Percentiles rank a stretch among this genome's conserved stretches.
Evolutionary conservation across 352 stramenopile species (phyloP).

Genomic region (Blastocystis hominis): DNA sequence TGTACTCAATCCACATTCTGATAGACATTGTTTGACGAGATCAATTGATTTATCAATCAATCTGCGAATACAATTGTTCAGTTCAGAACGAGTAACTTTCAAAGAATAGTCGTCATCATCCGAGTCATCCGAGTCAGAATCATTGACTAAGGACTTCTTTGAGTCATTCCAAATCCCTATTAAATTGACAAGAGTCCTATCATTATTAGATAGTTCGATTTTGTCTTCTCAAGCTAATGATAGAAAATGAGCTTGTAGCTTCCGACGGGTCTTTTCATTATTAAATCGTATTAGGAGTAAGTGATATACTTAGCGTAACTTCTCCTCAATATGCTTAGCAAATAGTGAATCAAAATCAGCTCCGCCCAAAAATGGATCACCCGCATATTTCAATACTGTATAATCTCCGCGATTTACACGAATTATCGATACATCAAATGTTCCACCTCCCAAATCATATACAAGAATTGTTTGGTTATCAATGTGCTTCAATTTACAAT

Average conservation of each 20-base stretch:
- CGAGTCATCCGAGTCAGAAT: neutral
- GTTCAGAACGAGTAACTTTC: neutral
- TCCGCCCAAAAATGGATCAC: conserved; percentile 77
- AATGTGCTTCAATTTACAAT: neutral
- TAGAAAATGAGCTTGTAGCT: neutral
- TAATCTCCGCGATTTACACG: neutral
- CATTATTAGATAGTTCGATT: neutral
- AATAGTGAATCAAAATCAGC: conserved; percentile 68
- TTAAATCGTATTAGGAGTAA: neutral
- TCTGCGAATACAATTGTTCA: neutral
- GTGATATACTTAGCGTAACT: neutral
- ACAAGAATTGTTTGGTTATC: conserved; percentile 58
- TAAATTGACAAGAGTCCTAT: neutral
- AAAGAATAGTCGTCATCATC: neutral
- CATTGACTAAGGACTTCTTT: neutral
- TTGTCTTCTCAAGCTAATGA: neutral
- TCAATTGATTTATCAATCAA: neutral
- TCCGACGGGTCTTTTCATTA: neutral
- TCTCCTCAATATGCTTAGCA: neutral
- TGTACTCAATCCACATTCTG: neutral
- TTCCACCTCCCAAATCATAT: conserved; percentile 69
- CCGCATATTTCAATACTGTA: conserved; percentile 69
- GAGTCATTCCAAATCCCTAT: neutral
- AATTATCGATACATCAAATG: conserved; percentile 67
- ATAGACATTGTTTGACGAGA: neutral